Evolutionary conservation across 495 filamentous ascomycete species (phyloP), one percentile per base, ranked within the genome.

Genomic region (Trichoderma orchidacearum): DNA sequence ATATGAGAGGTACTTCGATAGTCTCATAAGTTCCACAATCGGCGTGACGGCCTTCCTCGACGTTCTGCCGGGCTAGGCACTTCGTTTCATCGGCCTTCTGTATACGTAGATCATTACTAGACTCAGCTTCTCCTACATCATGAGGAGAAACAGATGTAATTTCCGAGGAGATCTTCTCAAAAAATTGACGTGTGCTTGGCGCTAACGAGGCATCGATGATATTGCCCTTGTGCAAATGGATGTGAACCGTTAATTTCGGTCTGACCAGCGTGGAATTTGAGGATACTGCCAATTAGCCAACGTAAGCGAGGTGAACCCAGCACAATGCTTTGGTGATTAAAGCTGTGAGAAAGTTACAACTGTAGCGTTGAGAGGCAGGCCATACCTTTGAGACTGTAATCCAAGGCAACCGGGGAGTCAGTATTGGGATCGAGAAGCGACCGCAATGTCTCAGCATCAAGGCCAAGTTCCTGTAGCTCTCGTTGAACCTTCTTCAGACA

Each of bases 1-100:
- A 81, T 18, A 72, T 73, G 17, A 90, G 66, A 9, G 86, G 85
- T 15, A 90, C 72, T 61, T 85, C 80, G 28, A 89, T 69, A 60
- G 66, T 73, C 34, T 68, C 65, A 30, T 64, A 45, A 30, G 34
- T 31, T 52, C 52, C 35, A 13, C n/a, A n/a, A n/a, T 29, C 51
- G 7, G 32, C 27, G 48, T 25, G 28, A 18, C 4, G 21, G 35
- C 38, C 54, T 13, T 30, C 48, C 54, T 6, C 56, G 28, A 45
- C 50, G 30, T 51, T 21, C 51, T 54, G 57, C 6, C 9, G 15
- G 6, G 55, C 27, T 29, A 30, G 17, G 3, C 6, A 18, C 45
- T n/a, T 38, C 15, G 21, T 12, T n/a, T 48, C 28, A 6, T 30
- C 25, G n/a, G 3, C 12, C n/a, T 25, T 25, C 11, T 50, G 15